phyloP scores from a whole-genome alignment of 352 stramenopile species.

The Globisporangium cederbergense region DNA sequence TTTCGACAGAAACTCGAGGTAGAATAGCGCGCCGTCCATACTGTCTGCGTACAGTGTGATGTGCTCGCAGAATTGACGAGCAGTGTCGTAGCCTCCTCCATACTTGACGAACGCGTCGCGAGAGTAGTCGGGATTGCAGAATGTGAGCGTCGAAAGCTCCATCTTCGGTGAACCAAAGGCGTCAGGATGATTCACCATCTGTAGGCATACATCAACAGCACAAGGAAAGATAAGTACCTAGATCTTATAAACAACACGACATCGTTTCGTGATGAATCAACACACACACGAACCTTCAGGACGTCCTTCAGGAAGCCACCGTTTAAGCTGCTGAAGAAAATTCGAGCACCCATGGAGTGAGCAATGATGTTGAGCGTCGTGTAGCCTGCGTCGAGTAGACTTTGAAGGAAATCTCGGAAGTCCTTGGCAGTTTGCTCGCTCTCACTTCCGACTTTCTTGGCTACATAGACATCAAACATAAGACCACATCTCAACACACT shows the following conservation, averaged over 20 bases:
- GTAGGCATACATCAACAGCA: neutral
- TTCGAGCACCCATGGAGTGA: slow-evolving; percentile 60
- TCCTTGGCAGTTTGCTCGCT: slow-evolving; percentile 39
- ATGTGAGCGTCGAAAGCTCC: slow-evolving; percentile 58
- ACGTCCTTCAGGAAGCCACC: slow-evolving; percentile 40
- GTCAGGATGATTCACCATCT: slow-evolving; percentile 5
- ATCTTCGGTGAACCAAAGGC: slow-evolving; percentile 16
- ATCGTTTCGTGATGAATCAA: neutral
- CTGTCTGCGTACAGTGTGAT: slow-evolving; percentile 78
- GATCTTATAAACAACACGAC: neutral
- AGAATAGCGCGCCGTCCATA: slow-evolving; percentile 71
- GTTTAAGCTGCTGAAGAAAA: slow-evolving; percentile 55
- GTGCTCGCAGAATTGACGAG: slow-evolving; percentile 50
- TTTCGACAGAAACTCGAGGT: slow-evolving; percentile 57
- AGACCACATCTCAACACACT: neutral
- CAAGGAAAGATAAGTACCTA: neutral
- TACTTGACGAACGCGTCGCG: slow-evolving; percentile 57
- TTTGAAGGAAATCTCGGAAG: slow-evolving; percentile 49
- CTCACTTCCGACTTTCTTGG: slow-evolving; percentile 38
- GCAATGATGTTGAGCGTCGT: slow-evolving; percentile 60
- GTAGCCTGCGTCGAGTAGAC: slow-evolving; percentile 58
- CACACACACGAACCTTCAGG: slow-evolving; percentile 28
- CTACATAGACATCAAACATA: slow-evolving; percentile 12
- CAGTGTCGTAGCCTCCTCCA: slow-evolving; percentile 46
- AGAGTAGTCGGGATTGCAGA: slow-evolving; percentile 81